These are phyloP conservation scores for Boletus edulis DNA, from an alignment of 768 basidiomycete species.

Conservation along the genomic window DNA sequence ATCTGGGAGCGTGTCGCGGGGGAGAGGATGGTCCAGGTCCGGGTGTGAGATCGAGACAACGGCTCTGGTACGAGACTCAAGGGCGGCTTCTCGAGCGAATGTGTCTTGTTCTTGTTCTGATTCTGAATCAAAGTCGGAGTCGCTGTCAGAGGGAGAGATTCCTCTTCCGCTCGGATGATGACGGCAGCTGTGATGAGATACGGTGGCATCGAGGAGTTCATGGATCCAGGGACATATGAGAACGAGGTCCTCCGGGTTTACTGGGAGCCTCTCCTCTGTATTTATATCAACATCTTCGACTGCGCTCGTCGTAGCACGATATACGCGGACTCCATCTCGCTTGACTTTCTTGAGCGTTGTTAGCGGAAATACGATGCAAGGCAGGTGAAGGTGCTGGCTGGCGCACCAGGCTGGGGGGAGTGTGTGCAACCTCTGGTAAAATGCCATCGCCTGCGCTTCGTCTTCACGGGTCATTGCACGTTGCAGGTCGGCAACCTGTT, in stretches of 20 bases:
- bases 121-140: slow-evolving; percentile 1
- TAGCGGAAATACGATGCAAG: slow-evolving; percentile 20
- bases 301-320: slow-evolving; percentile 1
- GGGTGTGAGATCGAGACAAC: not conserved
- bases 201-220: slow-evolving; percentile 1
- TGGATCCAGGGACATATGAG: slow-evolving; percentile 21
- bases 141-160: not conserved
- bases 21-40: not conserved
- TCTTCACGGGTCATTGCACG: not conserved
- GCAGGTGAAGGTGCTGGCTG: slow-evolving; percentile 9
- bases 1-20: no score
- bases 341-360: not conserved
- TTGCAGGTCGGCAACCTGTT: not conserved
- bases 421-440: slow-evolving; percentile 2
- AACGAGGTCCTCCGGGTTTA: not conserved
- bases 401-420: slow-evolving; percentile 5
- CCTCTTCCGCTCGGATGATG: not conserved
- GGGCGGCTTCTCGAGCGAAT: not conserved
- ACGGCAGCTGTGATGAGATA: not conserved
- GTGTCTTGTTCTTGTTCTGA: not conserved
- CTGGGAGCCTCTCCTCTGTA: not conserved
- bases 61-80: not conserved
- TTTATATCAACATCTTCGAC: slow-evolving; percentile 14
- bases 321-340: not conserved
- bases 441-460: not conserved